Percentiles rank a stretch among this genome's conserved stretches.
phyloP scores from a whole-genome alignment of 176 grass and related monocot genomes.

The Oryza glumipatula region DNA sequence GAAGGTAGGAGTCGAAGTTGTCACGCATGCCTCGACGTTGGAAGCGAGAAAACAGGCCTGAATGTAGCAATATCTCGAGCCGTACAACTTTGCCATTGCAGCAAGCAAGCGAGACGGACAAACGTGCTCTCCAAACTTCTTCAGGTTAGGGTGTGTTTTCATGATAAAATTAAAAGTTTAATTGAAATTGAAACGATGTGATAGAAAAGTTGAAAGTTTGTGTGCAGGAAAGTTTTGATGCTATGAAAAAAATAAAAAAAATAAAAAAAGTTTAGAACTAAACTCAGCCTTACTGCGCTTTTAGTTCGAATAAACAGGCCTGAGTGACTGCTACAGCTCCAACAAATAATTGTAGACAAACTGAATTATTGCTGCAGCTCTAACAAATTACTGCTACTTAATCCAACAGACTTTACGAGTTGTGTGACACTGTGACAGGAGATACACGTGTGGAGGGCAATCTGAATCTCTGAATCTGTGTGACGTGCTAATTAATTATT shows the following conservation, averaged over 20 bases:
- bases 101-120: slow-evolving; percentile 43
- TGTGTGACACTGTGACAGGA: slow-evolving; percentile 11
- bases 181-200: too few relatives aligned
- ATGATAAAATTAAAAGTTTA: too few relatives aligned
- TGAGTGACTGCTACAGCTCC: too few relatives aligned
- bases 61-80: slow-evolving; percentile 41
- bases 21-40: background rate
- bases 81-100: slow-evolving; percentile 42
- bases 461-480: slow-evolving; percentile 42
- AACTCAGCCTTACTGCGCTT: background rate
- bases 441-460: slow-evolving; percentile 27
- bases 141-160: background rate
- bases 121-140: background rate
- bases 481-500: background rate
- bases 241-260: too few relatives aligned
- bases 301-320: too few relatives aligned
- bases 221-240: too few relatives aligned
- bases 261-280: too few relatives aligned
- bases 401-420: background rate
- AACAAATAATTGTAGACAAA: background rate
- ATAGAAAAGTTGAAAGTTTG: rapidly evolving
- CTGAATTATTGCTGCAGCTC: background rate
- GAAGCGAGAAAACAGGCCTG: background rate
- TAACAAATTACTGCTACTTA: background rate
- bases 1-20: background rate